Evolutionary conservation across 129 eudicot species (phyloP), one percentile per base, ranked within the genome.

Genomic region (Erigeron canadensis): DNA sequence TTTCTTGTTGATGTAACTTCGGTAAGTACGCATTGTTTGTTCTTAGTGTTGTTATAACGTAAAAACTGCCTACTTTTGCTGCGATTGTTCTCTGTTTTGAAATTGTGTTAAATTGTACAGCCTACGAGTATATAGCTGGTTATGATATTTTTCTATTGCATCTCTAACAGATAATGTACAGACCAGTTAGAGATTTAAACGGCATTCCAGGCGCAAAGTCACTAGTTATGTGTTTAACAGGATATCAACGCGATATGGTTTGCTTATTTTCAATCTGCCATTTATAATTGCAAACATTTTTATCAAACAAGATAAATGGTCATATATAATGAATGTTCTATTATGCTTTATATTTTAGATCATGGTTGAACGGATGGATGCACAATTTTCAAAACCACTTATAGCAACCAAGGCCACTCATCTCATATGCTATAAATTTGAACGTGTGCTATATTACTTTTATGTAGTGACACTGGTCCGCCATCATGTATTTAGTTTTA

Each of bases 401-500:
- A 85, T 79, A 34, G 96, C 97, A 57, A 81, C 70, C 74, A 87
- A 77, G 77, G 91, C 87, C 73, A 95, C 99, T 73, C 99, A 95
- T 86, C 97, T 95, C 7, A 76, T 95, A 81, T 90, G 99, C 88
- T 95, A 86, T 86, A 95, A 95, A 80, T 90, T 86, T 73, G 99
- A 95, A 84, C 97, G 99, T 86, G 44, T 5, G 79, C 47, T 72
- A 10, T 65, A 39, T 47, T 47, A 46, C 55, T 5, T 60, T 55
- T 12, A 34, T 70, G 51, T 38, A n/a, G n/a, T n/a, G n/a, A n/a
- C n/a, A n/a, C n/a, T n/a, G n/a, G n/a, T n/a, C n/a, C n/a, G n/a
- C n/a, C n/a, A n/a, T n/a, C n/a, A n/a, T n/a, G n/a, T n/a, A n/a
- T n/a, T n/a, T n/a, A n/a, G n/a, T n/a, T n/a, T n/a, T n/a, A n/a